Base-by-base conservation (phyloP, 495 filamentous ascomycete genomes). In the Xylaria nigripes region DNA sequence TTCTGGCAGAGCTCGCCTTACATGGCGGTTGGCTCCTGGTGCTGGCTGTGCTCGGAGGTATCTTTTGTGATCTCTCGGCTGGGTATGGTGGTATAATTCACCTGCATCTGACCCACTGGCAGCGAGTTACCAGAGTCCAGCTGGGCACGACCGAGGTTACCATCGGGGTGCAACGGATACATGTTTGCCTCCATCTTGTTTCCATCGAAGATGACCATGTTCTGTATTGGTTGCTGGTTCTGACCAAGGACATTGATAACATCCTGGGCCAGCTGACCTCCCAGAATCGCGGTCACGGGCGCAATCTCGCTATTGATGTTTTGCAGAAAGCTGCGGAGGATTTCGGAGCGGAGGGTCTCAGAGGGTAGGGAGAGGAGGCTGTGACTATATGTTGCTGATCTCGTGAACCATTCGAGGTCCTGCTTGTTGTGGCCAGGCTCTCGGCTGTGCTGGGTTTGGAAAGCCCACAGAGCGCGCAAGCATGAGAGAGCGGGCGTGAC, bases 221-320 rank as follows among this genome's bases (percentile, higher is more conserved):
- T 98, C 74, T 97, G 94, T 15, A 97, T 80, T 2, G 93, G 93
- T 68, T 97, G 93, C 71, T 96, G 89, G 40, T 87, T 79, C 58
- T 83, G 79, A 21, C 90, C 88, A 8, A 97, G 79, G 32, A 96
- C 91, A 57, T 96, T 97, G 69, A 98, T 97, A 18, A 95, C 89
- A 65, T 98, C 93, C 71, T 98, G 93, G 2, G 92, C 90, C 4
- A 98, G 75, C 62, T 87, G 81, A 0, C 90, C 93, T 23, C 93
- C 93, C 22, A 97, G 68, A 54, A 96, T 90, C 0, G 93, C 92
- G 1, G 90, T 84, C 10, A 94, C 88, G 21, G 93, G 90, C 25
- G 86, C 84, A 25, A 98, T 69, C 69, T 98, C 93, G 58, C 78
- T 78, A 15, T 82, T 84, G 3, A 95, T 72, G 41, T 90, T 90